A percentile compares a stretch with the other conserved stretches of the same genome.
Conservation (phyloP, 345 rosid genomes). For the Corymbia maculata region DNA sequence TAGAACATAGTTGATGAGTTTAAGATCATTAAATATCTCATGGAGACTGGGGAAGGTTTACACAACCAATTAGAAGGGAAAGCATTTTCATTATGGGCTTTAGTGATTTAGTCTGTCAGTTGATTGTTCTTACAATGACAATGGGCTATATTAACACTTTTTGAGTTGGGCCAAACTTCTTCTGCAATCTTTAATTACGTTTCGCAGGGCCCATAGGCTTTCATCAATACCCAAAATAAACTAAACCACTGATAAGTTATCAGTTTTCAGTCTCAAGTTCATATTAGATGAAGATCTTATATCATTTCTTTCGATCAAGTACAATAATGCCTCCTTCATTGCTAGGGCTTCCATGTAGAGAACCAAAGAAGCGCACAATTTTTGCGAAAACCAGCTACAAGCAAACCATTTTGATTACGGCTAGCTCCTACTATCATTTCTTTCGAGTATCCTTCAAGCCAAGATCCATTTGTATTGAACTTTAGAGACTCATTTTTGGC, state of each 20-base stretch:
- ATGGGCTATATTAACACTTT: not conserved
- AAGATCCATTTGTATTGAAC: not conserved
- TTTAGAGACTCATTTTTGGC: not conserved
- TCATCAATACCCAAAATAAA: not conserved
- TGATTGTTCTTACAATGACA: not conserved
- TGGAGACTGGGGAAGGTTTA: not conserved
- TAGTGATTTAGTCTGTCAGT: not conserved
- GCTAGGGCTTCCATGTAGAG: not conserved
- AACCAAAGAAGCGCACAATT: not conserved
- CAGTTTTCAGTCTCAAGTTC: too few relatives aligned
- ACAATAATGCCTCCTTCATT: rapidly evolving
- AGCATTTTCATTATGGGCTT: not conserved
- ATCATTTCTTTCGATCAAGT: not conserved
- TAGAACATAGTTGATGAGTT: not conserved
- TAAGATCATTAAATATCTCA: too few relatives aligned
- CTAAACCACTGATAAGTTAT: too few relatives aligned
- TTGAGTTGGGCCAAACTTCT: not conserved
- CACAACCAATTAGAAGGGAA: not conserved
- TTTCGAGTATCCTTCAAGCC: not conserved
- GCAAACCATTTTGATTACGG: rapidly evolving
- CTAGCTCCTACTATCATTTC: not conserved
- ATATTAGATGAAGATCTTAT: too few relatives aligned
- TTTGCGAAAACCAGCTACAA: not conserved
- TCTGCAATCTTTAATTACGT: not conserved
- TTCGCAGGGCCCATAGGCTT: not conserved